Base-by-base conservation (phyloP, 768 basidiomycete species). In the Ephemerocybe angulata region DNA sequence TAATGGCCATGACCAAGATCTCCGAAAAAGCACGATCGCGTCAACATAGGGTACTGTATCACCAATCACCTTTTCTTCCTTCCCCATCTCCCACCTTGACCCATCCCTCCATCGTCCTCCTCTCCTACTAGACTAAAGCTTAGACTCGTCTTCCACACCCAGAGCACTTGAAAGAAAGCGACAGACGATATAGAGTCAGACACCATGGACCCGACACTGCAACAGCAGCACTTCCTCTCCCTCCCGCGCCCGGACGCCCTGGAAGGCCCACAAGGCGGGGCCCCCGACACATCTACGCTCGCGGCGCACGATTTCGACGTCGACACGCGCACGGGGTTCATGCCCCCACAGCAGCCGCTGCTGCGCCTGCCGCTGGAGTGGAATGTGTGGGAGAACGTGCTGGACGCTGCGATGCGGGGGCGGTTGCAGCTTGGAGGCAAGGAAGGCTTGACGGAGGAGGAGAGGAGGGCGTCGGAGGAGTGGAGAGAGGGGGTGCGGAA, bases 281-380 rank as follows among this genome's bases (percentile, higher is more conserved):
- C 68, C 24, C 58, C 61, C 13, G 70, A 71, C 60, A 71, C 69
- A 37, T 65, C 67, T 25, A 87, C 88, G 12, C 81, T 89, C 55
- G 87, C 88, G 1, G 86, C 87, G 3, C 87, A 89, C 60, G 89
- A 90, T 75, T 97, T 90, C 76, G 92, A 96, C 65, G 90, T 97
- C 61, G 91, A 93, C 63, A 88, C 87, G 2, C 76, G 86, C n/a
- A 91, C 92, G 0, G 94, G 94, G 0, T 96, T 97, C 65, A 86
- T 96, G 82, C 91, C 93, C 0, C 88, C 88, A 0, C 77, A 85
- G 28, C 77, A 81, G 0, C 91, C 93, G 0, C 64, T 87, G 0
- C 62, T 66, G n/a, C 78, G 86, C 10, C 76, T 94, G 1, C 80
- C 83, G 73, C 76, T 75, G 22, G 67, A 72, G 30, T 96, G 89